These are phyloP conservation scores for Zangia roseola DNA, from an alignment of 768 basidiomycete species.

Conservation along the genomic window DNA sequence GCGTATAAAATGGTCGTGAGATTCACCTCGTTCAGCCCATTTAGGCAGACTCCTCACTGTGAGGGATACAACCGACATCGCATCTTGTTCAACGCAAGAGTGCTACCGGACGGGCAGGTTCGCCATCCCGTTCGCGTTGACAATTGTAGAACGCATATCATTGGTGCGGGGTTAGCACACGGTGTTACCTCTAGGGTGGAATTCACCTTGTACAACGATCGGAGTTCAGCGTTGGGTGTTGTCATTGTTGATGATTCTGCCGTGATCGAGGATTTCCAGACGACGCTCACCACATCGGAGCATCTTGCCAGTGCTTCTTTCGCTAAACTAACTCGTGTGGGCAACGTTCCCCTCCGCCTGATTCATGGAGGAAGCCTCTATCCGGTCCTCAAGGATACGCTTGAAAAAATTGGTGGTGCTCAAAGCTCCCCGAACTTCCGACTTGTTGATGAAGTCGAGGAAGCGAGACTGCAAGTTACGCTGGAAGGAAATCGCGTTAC, in stretches of 20 bases:
- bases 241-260: constrained; percentile 9
- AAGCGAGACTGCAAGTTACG: constrained; percentile 2
- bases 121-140: not conserved
- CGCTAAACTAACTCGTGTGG: constrained; percentile 1
- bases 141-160: constrained; percentile 7
- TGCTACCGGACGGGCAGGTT: constrained; percentile 6
- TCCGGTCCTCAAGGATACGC: not conserved
- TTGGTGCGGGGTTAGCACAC: constrained; percentile 26
- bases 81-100: constrained; percentile 22
- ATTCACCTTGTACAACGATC: constrained; percentile 19
- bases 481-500: not conserved
- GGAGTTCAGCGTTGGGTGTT: not conserved
- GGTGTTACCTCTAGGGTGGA: constrained; percentile 19
- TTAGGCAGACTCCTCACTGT: constrained; percentile 31
- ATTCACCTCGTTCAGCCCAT: not conserved
- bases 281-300: not conserved
- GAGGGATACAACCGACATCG: constrained; percentile 25
- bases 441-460: not conserved
- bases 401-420: not conserved
- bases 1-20: not conserved
- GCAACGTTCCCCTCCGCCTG: constrained; percentile 3
- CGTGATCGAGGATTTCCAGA: constrained; percentile 14
- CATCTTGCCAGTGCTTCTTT: not conserved
- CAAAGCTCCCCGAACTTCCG: not conserved
- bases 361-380: not conserved